These are phyloP conservation scores for Alternaria sp. DNA, from an alignment of 2,329 filamentous ascomycete genomes.

Conservation along the genomic window DNA sequence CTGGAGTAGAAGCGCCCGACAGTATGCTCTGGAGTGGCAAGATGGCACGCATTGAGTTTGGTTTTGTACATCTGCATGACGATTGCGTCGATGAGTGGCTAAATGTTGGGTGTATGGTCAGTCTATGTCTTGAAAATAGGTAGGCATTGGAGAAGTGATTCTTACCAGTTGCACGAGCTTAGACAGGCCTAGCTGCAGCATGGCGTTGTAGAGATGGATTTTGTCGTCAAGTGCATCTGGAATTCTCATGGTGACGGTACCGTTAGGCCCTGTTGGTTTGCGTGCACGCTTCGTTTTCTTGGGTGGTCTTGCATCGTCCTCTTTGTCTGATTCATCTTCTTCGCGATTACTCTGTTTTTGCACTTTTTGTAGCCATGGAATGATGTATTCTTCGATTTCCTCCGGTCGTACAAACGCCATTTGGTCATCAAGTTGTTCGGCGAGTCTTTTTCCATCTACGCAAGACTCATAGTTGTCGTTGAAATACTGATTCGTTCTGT, in stretches of 20 bases:
- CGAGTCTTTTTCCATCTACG: neutral
- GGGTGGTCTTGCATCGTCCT: neutral
- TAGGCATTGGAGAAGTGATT: neutral
- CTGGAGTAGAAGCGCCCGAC: slow-evolving; percentile 21
- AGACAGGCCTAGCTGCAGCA: slow-evolving; percentile 24
- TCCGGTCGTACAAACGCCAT: slow-evolving; percentile 16
- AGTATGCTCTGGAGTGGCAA: slow-evolving; percentile 23
- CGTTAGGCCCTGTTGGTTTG: neutral
- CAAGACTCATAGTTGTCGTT: neutral
- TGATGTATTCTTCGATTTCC: slow-evolving; percentile 13
- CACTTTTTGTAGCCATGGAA: slow-evolving; percentile 22
- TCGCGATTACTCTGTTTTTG: neutral
- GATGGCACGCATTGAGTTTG: slow-evolving; percentile 10
- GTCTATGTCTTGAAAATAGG: neutral
- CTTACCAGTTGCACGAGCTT: slow-evolving; percentile 8
- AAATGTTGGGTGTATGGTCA: neutral
- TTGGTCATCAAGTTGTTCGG: neutral
- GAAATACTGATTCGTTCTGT: neutral
- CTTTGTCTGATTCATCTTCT: too few species aligned
- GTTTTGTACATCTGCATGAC: slow-evolving; percentile 21
- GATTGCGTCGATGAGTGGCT: slow-evolving; percentile 18
- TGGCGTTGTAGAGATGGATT: slow-evolving; percentile 30
- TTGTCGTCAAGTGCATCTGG: slow-evolving; percentile 17
- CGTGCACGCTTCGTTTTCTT: neutral
- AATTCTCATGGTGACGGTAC: slow-evolving; percentile 3